Evolutionary conservation across 306 rosid species (phyloP).

Genomic region (Arachis stenosperma): DNA sequence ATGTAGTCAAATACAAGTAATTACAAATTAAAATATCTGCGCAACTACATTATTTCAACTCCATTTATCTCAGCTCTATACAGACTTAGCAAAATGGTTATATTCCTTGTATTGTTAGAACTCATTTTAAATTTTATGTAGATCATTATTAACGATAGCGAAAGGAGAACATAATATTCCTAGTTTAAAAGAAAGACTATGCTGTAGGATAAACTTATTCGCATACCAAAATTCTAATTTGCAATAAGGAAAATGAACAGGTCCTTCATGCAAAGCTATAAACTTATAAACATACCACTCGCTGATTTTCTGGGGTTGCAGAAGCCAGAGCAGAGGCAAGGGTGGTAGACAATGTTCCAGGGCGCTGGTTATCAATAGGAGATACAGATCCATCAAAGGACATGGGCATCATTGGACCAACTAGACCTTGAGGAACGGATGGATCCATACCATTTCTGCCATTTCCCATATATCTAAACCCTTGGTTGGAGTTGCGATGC

Average conservation of each 20-base stretch:
- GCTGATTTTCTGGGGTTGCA: constrained; percentile 78
- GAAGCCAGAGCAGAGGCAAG: constrained; percentile 85
- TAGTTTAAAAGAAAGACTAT: background rate
- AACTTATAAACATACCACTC: constrained; percentile 52
- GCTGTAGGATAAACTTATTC: background rate
- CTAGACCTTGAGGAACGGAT: constrained; percentile 59
- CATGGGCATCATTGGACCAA: constrained; percentile 61
- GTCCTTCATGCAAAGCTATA: background rate
- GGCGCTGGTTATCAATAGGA: constrained; percentile 51
- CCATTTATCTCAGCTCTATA: background rate
- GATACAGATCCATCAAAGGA: constrained; percentile 55
- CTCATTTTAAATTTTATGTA: constrained; percentile 20
- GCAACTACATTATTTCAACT: background rate
- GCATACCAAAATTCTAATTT: background rate
- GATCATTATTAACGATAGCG: background rate
- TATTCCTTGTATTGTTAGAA: background rate
- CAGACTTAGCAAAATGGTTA: constrained; percentile 3
- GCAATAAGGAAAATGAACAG: background rate
- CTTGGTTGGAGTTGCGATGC: constrained; percentile 70
- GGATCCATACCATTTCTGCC: constrained; percentile 62
- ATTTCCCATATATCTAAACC: constrained; percentile 64
- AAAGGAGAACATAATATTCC: background rate
- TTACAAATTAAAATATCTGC: constrained; percentile 10
- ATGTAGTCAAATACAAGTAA: background rate
- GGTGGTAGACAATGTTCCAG: constrained; percentile 59